Evolutionary conservation across 352 stramenopile species (phyloP), one percentile per base, ranked within the genome.

Genomic region (Globisporangium viniferum): DNA sequence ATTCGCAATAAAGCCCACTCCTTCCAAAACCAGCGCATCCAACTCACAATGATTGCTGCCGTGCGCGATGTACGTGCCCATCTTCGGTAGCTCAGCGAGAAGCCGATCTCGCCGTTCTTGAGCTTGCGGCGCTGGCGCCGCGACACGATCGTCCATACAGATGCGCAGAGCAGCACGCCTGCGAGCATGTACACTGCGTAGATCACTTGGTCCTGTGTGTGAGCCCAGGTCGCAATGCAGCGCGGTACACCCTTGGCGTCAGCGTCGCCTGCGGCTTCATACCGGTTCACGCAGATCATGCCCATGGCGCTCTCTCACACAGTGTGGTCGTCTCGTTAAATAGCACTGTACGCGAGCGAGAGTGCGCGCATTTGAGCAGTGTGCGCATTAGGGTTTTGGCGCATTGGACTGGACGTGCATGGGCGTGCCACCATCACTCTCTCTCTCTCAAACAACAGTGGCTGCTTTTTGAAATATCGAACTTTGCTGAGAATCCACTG

Each of bases 31-130:
- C 53, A 55, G 10, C 5, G 14, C 12, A 61, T 59, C 12, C 9
- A 12, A 62, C 76, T 62, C 81, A 91, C 83, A 51, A 95, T 84
- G 60, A 95, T 82, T 20, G 83, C 79, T 2, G 88, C 88, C 0
- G 81, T 67, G 57, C 83, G 86, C 3, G 85, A 92, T 29, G 86
- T 95, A 56, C 84, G 81, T 15, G 86, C 88, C 88, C 88, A 95
- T 59, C 83, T 78, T 3, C 88, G 82, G 24, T 79, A 80, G 58
- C 76, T 78, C 24, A 95, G 84, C 33, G 88, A 95, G 72, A 95
- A 95, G 35, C 86, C 86, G 63, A 93, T 73, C 69, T 94, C 82
- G 66, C 89, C 79, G 29, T 75, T 76, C 24, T 75, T 72, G 27
- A 95, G 75, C 3, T 58, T 70, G 29, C 80, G 80, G 31, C 75